These are phyloP conservation scores for Aegilops umbellulata DNA, from an alignment of 176 grass and related monocot genomes.

Conservation along the genomic window DNA sequence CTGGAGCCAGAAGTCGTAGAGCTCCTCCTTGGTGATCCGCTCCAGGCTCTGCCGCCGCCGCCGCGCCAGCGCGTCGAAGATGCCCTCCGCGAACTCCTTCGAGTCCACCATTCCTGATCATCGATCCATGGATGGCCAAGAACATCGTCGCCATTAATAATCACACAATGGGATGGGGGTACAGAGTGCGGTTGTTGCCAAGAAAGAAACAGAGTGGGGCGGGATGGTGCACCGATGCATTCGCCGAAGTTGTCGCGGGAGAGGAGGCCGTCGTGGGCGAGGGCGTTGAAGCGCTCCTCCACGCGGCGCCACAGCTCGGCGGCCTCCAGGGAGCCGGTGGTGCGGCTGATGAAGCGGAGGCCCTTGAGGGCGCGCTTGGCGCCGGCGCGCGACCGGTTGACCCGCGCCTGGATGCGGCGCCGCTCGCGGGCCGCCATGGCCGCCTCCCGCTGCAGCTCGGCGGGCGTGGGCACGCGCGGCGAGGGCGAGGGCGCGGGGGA, in stretches of 20 bases:
- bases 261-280: conserved; percentile 75
- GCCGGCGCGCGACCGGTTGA: conserved; percentile 74
- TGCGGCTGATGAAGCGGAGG: conserved; percentile 94
- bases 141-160: neutral
- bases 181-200: neutral
- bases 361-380: conserved; percentile 82
- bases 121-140: neutral
- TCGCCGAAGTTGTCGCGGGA: conserved; percentile 96
- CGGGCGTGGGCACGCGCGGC: conserved; percentile 23
- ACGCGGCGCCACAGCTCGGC: conserved; percentile 81
- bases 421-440: conserved; percentile 79
- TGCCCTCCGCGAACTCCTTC: conserved; percentile 89
- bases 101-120: conserved; percentile 94
- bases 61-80: conserved; percentile 92
- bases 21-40: conserved; percentile 88
- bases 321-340: conserved; percentile 59
- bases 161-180: no score
- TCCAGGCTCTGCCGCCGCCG: conserved; percentile 72
- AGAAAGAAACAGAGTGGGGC: neutral
- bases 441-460: conserved; percentile 34
- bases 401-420: conserved; percentile 53
- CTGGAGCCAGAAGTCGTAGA: conserved; percentile 99
- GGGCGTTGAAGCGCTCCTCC: conserved; percentile 65
- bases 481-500: conserved; percentile 36
- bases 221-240: conserved; percentile 64